Evolutionary conservation across 2,329 filamentous ascomycete species (phyloP).

Genomic region (Verticillium klebahnii): DNA sequence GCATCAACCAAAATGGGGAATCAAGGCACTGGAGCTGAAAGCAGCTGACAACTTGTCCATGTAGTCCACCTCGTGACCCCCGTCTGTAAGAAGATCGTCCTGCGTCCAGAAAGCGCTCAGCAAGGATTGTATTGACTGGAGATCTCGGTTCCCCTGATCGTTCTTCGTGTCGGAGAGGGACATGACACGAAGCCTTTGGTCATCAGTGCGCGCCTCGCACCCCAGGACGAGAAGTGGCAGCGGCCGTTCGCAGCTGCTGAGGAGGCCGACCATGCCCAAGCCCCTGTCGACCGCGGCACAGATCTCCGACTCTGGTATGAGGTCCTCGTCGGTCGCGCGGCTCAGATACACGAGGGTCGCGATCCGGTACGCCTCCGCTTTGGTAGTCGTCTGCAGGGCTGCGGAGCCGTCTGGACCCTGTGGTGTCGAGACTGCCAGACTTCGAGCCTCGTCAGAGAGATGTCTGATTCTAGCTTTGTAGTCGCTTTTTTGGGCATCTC

Average conservation of each 20-base stretch:
- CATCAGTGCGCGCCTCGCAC: conserved; percentile 17
- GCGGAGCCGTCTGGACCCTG: neutral
- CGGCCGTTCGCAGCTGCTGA: conserved; percentile 11
- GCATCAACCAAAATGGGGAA: neutral
- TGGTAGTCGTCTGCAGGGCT: neutral
- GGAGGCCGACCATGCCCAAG: neutral
- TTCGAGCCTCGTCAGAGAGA: neutral
- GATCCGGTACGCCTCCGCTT: conserved; percentile 2
- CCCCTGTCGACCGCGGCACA: neutral
- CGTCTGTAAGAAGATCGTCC: conserved; percentile 21
- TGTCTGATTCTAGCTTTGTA: neutral
- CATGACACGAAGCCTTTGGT: conserved; percentile 10
- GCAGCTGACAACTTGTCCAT: conserved; percentile 4
- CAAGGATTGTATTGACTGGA: conserved; percentile 4
- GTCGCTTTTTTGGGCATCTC: neutral
- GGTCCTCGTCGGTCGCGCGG: conserved; percentile 1
- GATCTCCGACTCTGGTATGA: neutral
- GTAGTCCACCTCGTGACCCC: conserved; percentile 7
- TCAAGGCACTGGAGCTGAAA: neutral
- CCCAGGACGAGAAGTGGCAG: conserved; percentile 19
- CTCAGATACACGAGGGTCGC: conserved; percentile 6
- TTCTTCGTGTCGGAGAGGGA: conserved; percentile 18
- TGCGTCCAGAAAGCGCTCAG: conserved; percentile 27
- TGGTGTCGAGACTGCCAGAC: neutral
- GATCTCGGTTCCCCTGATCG: neutral